Conservation (phyloP, 805 yeast species). For the Metschnikowia orientalis region DNA sequence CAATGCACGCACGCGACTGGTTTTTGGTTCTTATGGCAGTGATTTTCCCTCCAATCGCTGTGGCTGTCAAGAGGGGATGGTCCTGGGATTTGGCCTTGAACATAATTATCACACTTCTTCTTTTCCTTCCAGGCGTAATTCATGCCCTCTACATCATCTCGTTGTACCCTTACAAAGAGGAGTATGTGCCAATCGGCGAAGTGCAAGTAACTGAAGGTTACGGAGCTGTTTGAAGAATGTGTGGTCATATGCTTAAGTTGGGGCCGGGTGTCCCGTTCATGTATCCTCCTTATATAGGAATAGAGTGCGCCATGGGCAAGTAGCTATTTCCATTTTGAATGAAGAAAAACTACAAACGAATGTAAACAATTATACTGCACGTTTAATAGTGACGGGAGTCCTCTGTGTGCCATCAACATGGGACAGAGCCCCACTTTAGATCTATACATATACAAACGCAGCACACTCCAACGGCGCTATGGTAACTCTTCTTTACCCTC, state of each 20-base stretch:
- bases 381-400: no score
- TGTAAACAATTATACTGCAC: no score
- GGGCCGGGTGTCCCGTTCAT: no score
- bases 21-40: slow-evolving; percentile 65
- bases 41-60: slow-evolving; percentile 75
- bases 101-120: slow-evolving; percentile 63
- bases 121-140: slow-evolving; percentile 72
- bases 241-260: no score
- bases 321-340: no score
- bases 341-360: no score
- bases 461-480: no score
- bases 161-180: slow-evolving; percentile 52
- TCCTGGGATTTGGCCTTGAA: slow-evolving; percentile 69
- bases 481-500: slow-evolving; percentile 4
- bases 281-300: no score
- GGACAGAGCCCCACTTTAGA: no score
- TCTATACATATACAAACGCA: no score
- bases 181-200: slow-evolving; percentile 17
- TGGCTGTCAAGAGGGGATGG: slow-evolving; percentile 61
- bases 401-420: no score
- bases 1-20: slow-evolving; percentile 51
- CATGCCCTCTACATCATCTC: slow-evolving; percentile 79
- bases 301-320: no score
- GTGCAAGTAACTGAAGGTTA: slow-evolving; percentile 7
- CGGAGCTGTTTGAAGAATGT: slow-evolving; percentile 10